Evolutionary conservation across 2,329 filamentous ascomycete species (phyloP).

Genomic region (Aspergillus pseudotamarii): DNA sequence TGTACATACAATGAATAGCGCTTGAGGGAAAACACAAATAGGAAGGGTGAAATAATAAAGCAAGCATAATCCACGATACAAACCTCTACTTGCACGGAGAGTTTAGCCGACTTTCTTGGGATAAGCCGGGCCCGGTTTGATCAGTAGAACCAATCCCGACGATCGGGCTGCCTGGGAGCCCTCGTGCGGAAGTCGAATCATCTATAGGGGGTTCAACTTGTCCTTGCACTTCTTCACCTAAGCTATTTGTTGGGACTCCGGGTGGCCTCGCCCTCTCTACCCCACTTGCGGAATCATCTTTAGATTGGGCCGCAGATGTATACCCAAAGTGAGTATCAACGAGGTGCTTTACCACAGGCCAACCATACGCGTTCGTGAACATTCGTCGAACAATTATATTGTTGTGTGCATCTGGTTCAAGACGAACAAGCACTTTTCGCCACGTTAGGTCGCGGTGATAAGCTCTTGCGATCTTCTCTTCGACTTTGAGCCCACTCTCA

Average conservation of each 20-base stretch:
- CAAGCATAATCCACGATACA: neutral
- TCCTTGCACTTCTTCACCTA: neutral
- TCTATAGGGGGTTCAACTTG: neutral
- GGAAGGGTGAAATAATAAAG: neutral
- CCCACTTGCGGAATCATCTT: constrained; percentile 68
- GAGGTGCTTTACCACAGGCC: constrained; percentile 94
- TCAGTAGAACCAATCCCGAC: neutral
- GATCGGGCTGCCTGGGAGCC: neutral
- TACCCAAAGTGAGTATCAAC: constrained; percentile 94
- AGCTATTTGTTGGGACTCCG: constrained; percentile 53
- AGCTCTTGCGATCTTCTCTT: constrained; percentile 95
- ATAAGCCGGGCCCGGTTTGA: neutral
- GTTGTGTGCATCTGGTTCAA: constrained; percentile 97
- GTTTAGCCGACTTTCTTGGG: neutral
- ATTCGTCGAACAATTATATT: constrained; percentile 96
- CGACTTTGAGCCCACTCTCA: constrained; percentile 72
- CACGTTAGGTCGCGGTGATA: constrained; percentile 91
- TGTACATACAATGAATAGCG: neutral
- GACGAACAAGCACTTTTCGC: constrained; percentile 93
- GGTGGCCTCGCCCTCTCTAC: constrained; percentile 69
- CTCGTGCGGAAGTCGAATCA: neutral
- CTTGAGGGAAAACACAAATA: neutral
- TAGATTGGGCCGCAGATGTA: constrained; percentile 64
- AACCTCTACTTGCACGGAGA: neutral
- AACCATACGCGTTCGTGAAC: constrained; percentile 97